Evolutionary conservation across 176 grass and related monocot species (phyloP), one percentile per base, ranked within the genome.

Genomic region (Thinopyrum elongatum): DNA sequence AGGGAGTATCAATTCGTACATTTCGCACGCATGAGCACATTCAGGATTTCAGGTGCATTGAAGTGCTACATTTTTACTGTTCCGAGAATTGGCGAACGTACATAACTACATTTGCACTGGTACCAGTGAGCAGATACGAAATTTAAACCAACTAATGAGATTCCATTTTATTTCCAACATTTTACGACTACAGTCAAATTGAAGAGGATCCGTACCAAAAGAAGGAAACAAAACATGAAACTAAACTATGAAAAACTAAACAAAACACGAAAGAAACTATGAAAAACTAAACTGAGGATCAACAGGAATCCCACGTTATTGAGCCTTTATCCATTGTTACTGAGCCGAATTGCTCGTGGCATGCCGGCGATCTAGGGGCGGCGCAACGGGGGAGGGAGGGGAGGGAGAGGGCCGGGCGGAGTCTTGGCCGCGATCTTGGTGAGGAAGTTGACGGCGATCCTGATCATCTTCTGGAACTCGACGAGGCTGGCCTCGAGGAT

Each of bases 391-490:
- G 75, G 81, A 10, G 81, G 41, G 3, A 33, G 35, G 5, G 23
- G 6, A 7, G 76, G 57, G 27, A 47, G 77, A 10, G 83, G 70
- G 3, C 64, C 57, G 3, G 73, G 73, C 64, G 51, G n/a, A 12
- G 47, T 19, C 78, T 77, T 86, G 17, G 69, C 64, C 80, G 79
- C 78, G 80, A 55, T 47, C 46, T 76, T 76, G 27, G 2, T 28
- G 74, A 87, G 78, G 89, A 90, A 87, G 0, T 15, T 2, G 34
- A 83, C 36, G 8, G 89, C 85, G 85, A 90, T 83, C 67, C 64
- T 82, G 22, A 90, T 22, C 85, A 84, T 87, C 89, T 90, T 90
- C 67, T 87, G 60, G 85, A 90, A 84, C 85, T 87, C 22, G 67
- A 59, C 25, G 67, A 90, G 74, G 89, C 80, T 84, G 35, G 83